These are phyloP conservation scores for Suillus fuscotomentosus DNA, from an alignment of 768 basidiomycete species.

Conservation along the genomic window DNA sequence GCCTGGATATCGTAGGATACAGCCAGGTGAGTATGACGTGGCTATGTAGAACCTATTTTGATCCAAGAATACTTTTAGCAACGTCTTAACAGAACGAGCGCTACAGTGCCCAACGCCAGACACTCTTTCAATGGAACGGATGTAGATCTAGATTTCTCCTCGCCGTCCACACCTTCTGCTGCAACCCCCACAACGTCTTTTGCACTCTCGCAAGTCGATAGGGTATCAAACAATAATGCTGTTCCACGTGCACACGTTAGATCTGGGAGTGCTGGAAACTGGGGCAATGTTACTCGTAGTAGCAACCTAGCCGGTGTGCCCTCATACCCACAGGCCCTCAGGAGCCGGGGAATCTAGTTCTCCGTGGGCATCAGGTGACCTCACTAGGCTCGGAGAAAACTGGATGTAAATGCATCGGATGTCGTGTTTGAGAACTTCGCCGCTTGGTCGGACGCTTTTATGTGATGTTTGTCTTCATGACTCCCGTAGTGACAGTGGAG, in stretches of 20 bases:
- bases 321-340: slow-evolving; percentile 55
- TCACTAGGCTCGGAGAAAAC: slow-evolving; percentile 56
- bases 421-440: slow-evolving; percentile 29
- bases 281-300: slow-evolving; percentile 62
- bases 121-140: slow-evolving; percentile 81
- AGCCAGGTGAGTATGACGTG: slow-evolving; percentile 49
- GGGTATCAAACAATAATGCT: slow-evolving; percentile 31
- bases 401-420: slow-evolving; percentile 27
- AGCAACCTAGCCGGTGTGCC: slow-evolving; percentile 47
- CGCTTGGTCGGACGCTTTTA: slow-evolving; percentile 44
- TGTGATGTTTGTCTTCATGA: slow-evolving; percentile 19
- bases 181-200: slow-evolving; percentile 42
- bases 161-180: slow-evolving; percentile 53
- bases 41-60: neutral
- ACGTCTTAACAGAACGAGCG: slow-evolving; percentile 50
- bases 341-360: slow-evolving; percentile 53
- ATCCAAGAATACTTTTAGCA: slow-evolving; percentile 24
- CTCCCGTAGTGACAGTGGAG: slow-evolving; percentile 12
- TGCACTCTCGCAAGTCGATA: slow-evolving; percentile 36
- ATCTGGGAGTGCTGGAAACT: slow-evolving; percentile 80
- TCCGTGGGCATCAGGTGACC: slow-evolving; percentile 59
- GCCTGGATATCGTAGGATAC: slow-evolving; percentile 72
- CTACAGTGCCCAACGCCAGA: slow-evolving; percentile 50
- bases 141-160: slow-evolving; percentile 53
- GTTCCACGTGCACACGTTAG: slow-evolving; percentile 57